A percentile compares a stretch with the other conserved stretches of the same genome.
These are phyloP conservation scores for Rhododendron simsii DNA, from an alignment of 148 eudicot species.

Conservation along the genomic window DNA sequence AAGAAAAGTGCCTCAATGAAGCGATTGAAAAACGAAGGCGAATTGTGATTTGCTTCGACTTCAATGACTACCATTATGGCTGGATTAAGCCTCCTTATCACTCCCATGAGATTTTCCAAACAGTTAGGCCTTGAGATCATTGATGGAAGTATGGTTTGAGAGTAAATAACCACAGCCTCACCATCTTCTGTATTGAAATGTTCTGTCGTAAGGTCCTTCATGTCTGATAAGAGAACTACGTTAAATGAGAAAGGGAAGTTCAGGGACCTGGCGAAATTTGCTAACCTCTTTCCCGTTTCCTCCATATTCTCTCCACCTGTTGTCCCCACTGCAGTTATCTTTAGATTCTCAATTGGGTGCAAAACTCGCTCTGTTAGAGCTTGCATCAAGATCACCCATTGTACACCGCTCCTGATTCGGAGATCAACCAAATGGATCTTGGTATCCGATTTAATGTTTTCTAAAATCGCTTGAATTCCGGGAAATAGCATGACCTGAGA, in stretches of 20 bases:
- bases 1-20: constrained; percentile 37
- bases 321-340: constrained; percentile 29
- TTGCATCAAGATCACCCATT: constrained; percentile 26
- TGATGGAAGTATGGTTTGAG: constrained; percentile 1
- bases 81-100: constrained; percentile 24
- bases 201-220: constrained; percentile 21
- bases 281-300: constrained; percentile 22
- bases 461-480: constrained; percentile 28
- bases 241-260: constrained; percentile 28
- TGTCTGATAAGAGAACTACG: constrained; percentile 21
- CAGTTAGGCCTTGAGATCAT: constrained; percentile 22
- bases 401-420: constrained; percentile 26
- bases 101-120: constrained; percentile 28
- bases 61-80: constrained; percentile 27
- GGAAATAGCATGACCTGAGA: constrained; percentile 24
- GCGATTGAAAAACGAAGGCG: constrained; percentile 36
- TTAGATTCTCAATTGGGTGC: constrained; percentile 19
- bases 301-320: constrained; percentile 8
- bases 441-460: constrained; percentile 12
- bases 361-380: constrained; percentile 17
- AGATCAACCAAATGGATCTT: constrained; percentile 36
- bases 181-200: constrained; percentile 11
- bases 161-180: constrained; percentile 27
- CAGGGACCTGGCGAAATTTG: constrained; percentile 20
- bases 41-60: constrained; percentile 42